Base-by-base conservation (phyloP, 2,329 filamentous ascomycete species). In the Aureobasidium melanogenum region DNA sequence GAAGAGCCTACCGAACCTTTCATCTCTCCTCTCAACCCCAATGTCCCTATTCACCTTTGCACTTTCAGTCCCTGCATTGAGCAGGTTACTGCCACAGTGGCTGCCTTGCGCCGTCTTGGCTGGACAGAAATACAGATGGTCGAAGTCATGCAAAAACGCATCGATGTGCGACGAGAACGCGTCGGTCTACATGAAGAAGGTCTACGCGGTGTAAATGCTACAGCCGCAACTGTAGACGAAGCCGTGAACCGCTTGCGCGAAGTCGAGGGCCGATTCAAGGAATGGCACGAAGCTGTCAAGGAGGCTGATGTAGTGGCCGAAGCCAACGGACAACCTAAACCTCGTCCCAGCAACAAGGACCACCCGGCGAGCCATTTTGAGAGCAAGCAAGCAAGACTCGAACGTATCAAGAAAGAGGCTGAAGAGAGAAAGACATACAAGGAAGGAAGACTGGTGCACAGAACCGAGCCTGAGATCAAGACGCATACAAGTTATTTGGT, bases 41-140 rank as follows among this genome's bases (percentile, higher is more conserved):
- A 81, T n/a, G 81, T 83, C 44, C 82, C 88, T 5, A 84, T 87
- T 1, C 82, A 94, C 70, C 82, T 99, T 60, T 99, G 94, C 77
- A 95, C 91, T 0, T 99, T 99, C 76, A 95, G 89, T 1, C 94
- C 94, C 0, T 99, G 94, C 74, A 95, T 99, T 66, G 94, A 99
- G 75, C 94, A 99, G 77, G 93, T 95, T 24, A 91, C 88, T 58
- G 84, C 86, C 61, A 97, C 94, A 0, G 86, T 96, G 59, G 87
- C 89, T 12, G 84, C 84, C 14, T 82, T 99, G 74, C 87, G 93
- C 59, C 83, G 85, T 39, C 78, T 91, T 7, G 91, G 90, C 58
- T 99, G 94, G 94, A 82, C 91, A 10, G 88, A 93, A 62, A 95
- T 97, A 65, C 86, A 89, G 67, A 97, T 96, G 89, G 89, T 96